Conservation (phyloP, 2,329 filamentous ascomycete species). For the Aureobasidium sp. region DNA sequence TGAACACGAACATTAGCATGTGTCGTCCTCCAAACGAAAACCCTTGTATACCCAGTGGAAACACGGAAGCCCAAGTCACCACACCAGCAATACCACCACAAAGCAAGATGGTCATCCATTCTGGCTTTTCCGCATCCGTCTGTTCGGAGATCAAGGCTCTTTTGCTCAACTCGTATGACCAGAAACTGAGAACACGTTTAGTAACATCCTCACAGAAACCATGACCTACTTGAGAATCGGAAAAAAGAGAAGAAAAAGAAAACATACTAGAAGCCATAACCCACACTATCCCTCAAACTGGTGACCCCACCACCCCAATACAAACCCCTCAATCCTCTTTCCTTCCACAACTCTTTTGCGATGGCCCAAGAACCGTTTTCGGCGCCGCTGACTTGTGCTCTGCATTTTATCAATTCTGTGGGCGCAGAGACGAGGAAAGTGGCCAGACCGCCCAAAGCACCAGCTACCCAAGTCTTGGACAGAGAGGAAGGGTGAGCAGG, state of each 20-base stretch:
- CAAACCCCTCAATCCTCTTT: conserved; percentile 54
- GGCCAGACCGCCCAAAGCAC: conserved; percentile 71
- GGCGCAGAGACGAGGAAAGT: conserved; percentile 82
- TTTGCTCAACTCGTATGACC: conserved; percentile 75
- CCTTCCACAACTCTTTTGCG: conserved; percentile 25
- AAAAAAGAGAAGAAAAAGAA: background rate
- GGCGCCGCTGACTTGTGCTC: conserved; percentile 57
- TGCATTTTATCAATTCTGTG: conserved; percentile 85
- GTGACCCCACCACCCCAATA: conserved; percentile 79
- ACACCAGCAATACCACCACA: conserved; percentile 84
- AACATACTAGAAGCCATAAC: conserved; percentile 85
- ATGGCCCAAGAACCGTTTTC: conserved; percentile 23
- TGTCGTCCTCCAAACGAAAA: background rate
- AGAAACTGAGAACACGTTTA: conserved; percentile 51
- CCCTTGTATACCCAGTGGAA: conserved; percentile 52
- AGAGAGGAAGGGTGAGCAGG: conserved; percentile 15
- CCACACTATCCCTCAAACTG: conserved; percentile 72
- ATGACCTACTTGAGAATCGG: background rate
- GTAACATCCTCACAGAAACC: background rate
- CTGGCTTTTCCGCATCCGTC: background rate
- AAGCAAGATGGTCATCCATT: conserved; percentile 43
- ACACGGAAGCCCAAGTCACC: conserved; percentile 81
- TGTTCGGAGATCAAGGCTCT: conserved; percentile 39
- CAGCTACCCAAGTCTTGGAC: conserved; percentile 64
- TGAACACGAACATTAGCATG: background rate